Evolutionary conservation across 2,329 filamentous ascomycete species (phyloP).

Genomic region (Periconia sp.): DNA sequence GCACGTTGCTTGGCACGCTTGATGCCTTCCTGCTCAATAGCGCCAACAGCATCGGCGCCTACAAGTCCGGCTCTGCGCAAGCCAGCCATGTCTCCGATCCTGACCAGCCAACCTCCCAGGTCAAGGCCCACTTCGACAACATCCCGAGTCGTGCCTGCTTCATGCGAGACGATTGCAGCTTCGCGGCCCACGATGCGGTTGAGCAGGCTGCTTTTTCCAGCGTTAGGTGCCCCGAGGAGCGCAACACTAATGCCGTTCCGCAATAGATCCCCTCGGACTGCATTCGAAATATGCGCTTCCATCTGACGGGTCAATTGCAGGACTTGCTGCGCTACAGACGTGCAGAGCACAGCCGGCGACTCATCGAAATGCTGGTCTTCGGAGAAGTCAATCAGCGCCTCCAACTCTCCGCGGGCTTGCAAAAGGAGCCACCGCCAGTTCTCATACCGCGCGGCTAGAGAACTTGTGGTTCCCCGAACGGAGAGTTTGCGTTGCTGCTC

Average conservation of each 20-base stretch:
- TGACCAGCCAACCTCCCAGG: constrained; percentile 86
- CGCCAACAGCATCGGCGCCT: constrained; percentile 61
- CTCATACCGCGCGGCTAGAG: constrained; percentile 79
- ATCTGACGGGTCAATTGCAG: constrained; percentile 67
- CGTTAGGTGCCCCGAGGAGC: constrained; percentile 89
- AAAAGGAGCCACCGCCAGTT: constrained; percentile 78
- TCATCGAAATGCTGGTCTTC: constrained; percentile 98
- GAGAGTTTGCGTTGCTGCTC: constrained; percentile 92
- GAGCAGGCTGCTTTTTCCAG: constrained; percentile 91
- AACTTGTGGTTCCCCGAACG: constrained; percentile 75
- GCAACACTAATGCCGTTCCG: constrained; percentile 85
- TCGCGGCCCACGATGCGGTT: constrained; percentile 90
- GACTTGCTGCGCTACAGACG: constrained; percentile 72
- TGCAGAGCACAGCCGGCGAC: constrained; percentile 73
- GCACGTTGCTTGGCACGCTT: constrained; percentile 82
- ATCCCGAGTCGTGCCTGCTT: constrained; percentile 93
- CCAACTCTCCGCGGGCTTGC: constrained; percentile 84
- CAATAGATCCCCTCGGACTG: constrained; percentile 81
- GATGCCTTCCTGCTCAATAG: constrained; percentile 89
- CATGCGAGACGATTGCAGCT: constrained; percentile 90
- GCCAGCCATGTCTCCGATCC: constrained; percentile 94
- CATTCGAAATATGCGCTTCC: constrained; percentile 73
- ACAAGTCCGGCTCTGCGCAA: constrained; percentile 63
- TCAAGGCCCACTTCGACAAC: constrained; percentile 92
- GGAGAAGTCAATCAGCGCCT: constrained; percentile 95